Evolutionary conservation across 495 filamentous ascomycete genomes (phyloP), one percentile per base, ranked within the genome.

Genomic region (Thermothielavioides terrestris): DNA sequence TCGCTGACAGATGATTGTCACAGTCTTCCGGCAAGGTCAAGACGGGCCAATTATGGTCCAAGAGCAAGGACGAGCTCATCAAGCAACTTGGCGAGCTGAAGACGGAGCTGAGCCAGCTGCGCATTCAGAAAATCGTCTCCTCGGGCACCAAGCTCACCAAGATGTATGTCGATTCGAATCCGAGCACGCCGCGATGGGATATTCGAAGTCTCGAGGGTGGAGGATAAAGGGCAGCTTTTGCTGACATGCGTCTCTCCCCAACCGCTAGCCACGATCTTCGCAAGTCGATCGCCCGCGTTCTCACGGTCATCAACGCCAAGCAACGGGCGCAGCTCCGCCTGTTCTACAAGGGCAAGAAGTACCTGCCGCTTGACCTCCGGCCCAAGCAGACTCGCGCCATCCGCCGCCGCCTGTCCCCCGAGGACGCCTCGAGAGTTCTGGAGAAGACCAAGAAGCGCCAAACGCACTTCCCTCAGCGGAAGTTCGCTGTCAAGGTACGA

Each of bases 281-380:
- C 78, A 99, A 99, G 83, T 91, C 88, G 50, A 94, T 99, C 71
- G 94, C 92, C 69, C 89, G 89, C 60, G 86, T 95, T 74, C 82
- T 97, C 58, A 99, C 92, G 69, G 82, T 97, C 78, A 95, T 97
- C 84, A 97, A 97, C 81, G 83, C 86, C 72, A 97, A 91, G 80
- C 94, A 97, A 79, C 83, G 92, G 66, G 78, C 88, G 47, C 92
- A 97, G 76, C 86, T 99, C 62, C 91, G 92, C 66, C 76, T 99
- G 58, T 97, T 96, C 84, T 99, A 99, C 82, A 92, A 94, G 81
- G 83, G 81, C 81, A 97, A 96, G 86, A 97, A 96, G 78, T 96
- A 95, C 80, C 75, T 89, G 34, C 90, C 89, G 49, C 88, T 97
- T 62, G 92, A 97, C 71, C 88, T 98, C 75, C 85, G 92, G 69